Base-by-base conservation (phyloP, 805 yeast genomes). In the Saccharomyces jurei region DNA sequence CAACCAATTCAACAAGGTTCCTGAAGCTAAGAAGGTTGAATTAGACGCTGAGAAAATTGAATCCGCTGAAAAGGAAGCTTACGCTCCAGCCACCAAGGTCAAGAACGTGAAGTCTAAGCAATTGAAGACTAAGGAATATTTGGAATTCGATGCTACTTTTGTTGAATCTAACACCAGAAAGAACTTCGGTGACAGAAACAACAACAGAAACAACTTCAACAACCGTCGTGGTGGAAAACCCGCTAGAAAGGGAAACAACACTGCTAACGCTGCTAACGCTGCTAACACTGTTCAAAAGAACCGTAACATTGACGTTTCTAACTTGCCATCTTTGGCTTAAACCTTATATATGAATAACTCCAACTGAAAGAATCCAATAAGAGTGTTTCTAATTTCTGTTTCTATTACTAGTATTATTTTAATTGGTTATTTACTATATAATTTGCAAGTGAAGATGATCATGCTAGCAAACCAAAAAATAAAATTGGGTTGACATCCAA, bases 51-150 rank as follows among this genome's bases (percentile, higher is more conserved):
- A 83, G 74, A 75, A 80, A 68, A 74, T 87, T 65, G 82, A 36
- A 36, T 10, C 78, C 70, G 86, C 84, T 78, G 81, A 79, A 69
- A 77, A 76, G 68, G 88, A 81, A 72, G 77, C 73, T 51, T 83
- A 77, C 71, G 74, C 81, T 60, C 77, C 78, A 56, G 77, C 88
- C 55, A 73, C 89, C 66, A 76, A 77, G 70, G 71, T 77, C 71
- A 89, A 89, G 84, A 80, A 80, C 73, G 66, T 75, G 67, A 86
- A 82, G 76, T 68, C 78, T 70, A 90, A 89, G 82, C 79, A 84
- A 60, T 80, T 77, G 73, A 91, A 91, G 83, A 86, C 86, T 74
- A 89, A 89, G 86, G 80, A 76, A 68, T 75, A 78, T 71, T 78
- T 90, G 70, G 92, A 88, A 62, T 77, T 88, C 64, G 83, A 83